Evolutionary conservation across 306 rosid species (phyloP), one percentile per base, ranked within the genome.

Genomic region (Cucurbita argyrosperma): DNA sequence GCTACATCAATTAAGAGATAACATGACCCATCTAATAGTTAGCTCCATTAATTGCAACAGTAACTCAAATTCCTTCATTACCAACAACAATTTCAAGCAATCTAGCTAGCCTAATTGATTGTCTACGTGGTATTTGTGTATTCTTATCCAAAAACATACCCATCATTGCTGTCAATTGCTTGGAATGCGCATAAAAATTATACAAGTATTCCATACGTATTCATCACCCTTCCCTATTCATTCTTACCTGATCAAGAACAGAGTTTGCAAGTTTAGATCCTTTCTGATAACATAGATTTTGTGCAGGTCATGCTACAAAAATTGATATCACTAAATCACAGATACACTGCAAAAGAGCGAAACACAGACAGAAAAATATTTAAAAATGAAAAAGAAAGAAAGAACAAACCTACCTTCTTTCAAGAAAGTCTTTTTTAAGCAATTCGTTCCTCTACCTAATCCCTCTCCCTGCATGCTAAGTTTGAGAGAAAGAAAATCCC

Each of bases 111-210:
- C 74, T 70, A 51, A 70, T 70, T 70, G 74, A 70, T 70, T 68
- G 57, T 68, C 74, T 68, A 68, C 74, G 74, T 68, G 46, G 62
- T 78, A 74, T 74, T 74, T 65, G 55, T 65, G 82, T 66, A 66
- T 47, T 71, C 60, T 62, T 76, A 80, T 78, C 80, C 77, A 61
- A 74, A 74, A 82, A 55, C 79, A 75, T 51, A 70, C 18, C 78
- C 70, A 78, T 80, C 80, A 76, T 80, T 76, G 80, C 67, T 80
- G 77, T 80, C 62, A 76, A 80, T 76, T 80, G 83, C 83, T 70
- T 76, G 6, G 23, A 76, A 39, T 76, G 83, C 70, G 78, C 58
- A 60, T 72, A 80, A 71, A 57, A 75, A 18, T 23, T 57, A 51
- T 70, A 70, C 74, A 70, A 14, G 74, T 70, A 70, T 70, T 50